Conservation (phyloP, 441 rosid genomes). For the Pelargonium australe region DNA sequence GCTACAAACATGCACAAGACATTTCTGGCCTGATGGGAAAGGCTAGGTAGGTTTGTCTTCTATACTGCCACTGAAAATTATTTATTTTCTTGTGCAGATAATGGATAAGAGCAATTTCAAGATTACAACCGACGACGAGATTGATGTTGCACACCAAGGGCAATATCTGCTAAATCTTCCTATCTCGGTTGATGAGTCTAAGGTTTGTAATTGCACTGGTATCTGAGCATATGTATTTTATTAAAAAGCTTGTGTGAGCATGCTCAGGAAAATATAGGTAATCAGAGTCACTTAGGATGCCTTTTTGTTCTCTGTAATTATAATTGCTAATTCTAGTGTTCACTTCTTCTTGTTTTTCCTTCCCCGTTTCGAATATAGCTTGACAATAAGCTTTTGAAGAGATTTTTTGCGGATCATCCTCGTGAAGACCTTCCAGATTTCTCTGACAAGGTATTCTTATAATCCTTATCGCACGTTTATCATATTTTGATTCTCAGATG, state of each 20-base stretch:
- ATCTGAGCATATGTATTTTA: background rate
- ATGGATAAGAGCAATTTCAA: conserved; percentile 88
- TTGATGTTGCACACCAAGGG: conserved; percentile 64
- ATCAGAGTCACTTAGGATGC: background rate
- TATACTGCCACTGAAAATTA: background rate
- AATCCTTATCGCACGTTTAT: background rate
- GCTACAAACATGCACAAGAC: too few species aligned
- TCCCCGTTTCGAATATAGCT: conserved; percentile 38
- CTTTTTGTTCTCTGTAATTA: background rate
- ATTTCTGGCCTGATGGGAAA: background rate
- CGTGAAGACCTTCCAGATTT: conserved; percentile 58
- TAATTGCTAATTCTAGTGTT: background rate
- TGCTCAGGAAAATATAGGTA: background rate
- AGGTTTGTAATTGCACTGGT: conserved; percentile 31
- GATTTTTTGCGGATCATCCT: conserved; percentile 51
- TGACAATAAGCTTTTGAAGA: conserved; percentile 51
- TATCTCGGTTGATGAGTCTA: conserved; percentile 59
- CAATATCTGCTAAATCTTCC: conserved; percentile 85
- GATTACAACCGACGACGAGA: conserved; percentile 52
- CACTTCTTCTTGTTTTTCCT: background rate
- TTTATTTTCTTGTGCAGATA: conserved; percentile 33
- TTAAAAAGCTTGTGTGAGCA: background rate
- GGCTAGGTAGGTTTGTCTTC: background rate
- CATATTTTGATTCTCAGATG: background rate
- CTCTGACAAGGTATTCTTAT: conserved; percentile 50